Evolutionary conservation across 257 asterid genomes (phyloP).

Genomic region (Solanum virginianum): DNA sequence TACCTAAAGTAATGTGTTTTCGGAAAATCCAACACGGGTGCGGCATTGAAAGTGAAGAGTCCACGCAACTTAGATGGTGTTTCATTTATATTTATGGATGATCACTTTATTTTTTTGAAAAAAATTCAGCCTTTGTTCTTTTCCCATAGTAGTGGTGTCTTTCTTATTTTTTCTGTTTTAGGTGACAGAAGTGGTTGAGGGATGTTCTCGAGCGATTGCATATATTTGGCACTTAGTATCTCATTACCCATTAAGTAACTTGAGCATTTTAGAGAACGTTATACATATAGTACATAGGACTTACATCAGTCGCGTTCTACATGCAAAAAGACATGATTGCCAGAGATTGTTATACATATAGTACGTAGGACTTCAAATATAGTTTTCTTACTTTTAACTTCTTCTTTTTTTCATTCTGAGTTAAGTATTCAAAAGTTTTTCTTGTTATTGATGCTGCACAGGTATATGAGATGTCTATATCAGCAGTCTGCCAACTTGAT

Average conservation of each 20-base stretch:
- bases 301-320: not conserved
- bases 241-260: not conserved
- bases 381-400: not conserved
- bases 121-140: not conserved
- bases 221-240: not conserved
- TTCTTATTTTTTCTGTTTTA: not conserved
- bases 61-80: too few relatives aligned
- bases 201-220: not conserved
- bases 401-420: not conserved
- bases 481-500: constrained; percentile 57
- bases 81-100: not conserved
- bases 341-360: not conserved
- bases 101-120: not conserved
- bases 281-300: not conserved
- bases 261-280: not conserved
- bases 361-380: not conserved
- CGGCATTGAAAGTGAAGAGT: too few relatives aligned
- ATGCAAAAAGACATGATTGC: not conserved
- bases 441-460: not conserved
- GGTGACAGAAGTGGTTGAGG: not conserved
- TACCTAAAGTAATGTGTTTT: too few relatives aligned
- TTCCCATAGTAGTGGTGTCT: not conserved
- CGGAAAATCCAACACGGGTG: too few relatives aligned
- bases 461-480: constrained; percentile 64
- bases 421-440: not conserved